Evolutionary conservation across 192 early-diverging fungal species (phyloP).

Genomic region (Entomortierella chlamydospora): DNA sequence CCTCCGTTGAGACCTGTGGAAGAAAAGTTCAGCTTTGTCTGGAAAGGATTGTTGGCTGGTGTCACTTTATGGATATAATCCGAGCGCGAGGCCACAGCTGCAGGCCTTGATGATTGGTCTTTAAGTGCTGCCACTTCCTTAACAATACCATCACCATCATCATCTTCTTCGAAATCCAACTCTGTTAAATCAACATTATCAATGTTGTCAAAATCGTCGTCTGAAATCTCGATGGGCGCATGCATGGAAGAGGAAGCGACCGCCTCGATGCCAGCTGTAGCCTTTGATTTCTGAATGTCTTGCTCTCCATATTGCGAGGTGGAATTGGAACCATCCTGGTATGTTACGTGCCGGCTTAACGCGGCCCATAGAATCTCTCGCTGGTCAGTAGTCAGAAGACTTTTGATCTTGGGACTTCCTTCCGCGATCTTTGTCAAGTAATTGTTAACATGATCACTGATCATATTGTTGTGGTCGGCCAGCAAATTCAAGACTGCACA

Average conservation of each 20-base stretch:
- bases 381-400: constrained; percentile 27
- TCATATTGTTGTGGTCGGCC: constrained; percentile 29
- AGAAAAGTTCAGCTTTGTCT: constrained; percentile 30
- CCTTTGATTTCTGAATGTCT: not conserved
- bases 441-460: constrained; percentile 9
- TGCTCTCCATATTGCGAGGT: not conserved
- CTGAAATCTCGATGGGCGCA: constrained; percentile 46
- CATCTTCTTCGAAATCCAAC: constrained; percentile 43
- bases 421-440: constrained; percentile 26
- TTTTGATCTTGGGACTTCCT: constrained; percentile 17
- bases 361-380: constrained; percentile 24
- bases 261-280: not conserved
- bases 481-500: constrained; percentile 34
- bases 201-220: constrained; percentile 57
- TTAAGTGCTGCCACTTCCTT: not conserved
- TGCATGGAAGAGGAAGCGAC: not conserved
- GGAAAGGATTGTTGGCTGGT: constrained; percentile 16
- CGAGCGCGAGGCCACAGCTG: not conserved
- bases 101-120: not conserved
- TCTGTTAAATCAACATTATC: constrained; percentile 50
- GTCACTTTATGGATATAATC: constrained; percentile 7
- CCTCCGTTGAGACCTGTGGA: not conserved
- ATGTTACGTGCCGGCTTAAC: constrained; percentile 34
- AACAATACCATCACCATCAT: constrained; percentile 1
- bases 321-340: not conserved